Evolutionary conservation across 2,329 filamentous ascomycete genomes (phyloP), one percentile per base, ranked within the genome.

Genomic region (Amylocarpus encephaloides): DNA sequence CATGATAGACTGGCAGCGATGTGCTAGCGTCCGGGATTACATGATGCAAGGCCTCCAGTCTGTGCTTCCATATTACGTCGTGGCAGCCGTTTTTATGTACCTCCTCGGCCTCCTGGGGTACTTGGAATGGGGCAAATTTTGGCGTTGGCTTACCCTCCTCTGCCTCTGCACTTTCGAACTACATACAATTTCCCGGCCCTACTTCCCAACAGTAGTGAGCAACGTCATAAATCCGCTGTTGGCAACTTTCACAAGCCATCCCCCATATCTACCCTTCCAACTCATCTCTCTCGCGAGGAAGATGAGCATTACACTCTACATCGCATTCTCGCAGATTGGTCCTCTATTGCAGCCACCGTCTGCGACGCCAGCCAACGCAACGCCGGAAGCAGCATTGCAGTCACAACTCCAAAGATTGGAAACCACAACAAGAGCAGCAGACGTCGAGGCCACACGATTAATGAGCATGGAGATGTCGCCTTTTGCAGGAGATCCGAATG

Each of bases 201-300:
- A 65, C 9, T 73, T 76, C 54, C 79, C 80, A 2, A 57, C 61
- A 7, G 51, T 77, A 55, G 68, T 77, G 35, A 66, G 66, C 6
- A 55, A 51, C 22, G 41, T 71, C 41, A 53, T 78, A 59, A 80
- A 80, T 64, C 70, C 72, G 1, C 42, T 74, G 43, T 61, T 67
- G 15, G 59, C 59, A 16, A 62, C 52, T 12, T 60, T 66, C 35
- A 69, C 70, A 13, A 59, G 60, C 6, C 76, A 81, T 49, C 72
- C 78, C 3, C 78, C 85, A 3, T 87, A 86, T 58, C 76, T 97
- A 3, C 92, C 91, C 2, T 98, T 93, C 65, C 91, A 98, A 70
- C 73, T 86, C 59, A 77, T 96, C 50, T 71, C 77, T 12, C 78
- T 97, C 6, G 80, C 85, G 5, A 82, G 91, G 53, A 88, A 88